These are phyloP conservation scores for Hanseniaspora thailandica DNA, from an alignment of 805 yeast species.

Conservation along the genomic window DNA sequence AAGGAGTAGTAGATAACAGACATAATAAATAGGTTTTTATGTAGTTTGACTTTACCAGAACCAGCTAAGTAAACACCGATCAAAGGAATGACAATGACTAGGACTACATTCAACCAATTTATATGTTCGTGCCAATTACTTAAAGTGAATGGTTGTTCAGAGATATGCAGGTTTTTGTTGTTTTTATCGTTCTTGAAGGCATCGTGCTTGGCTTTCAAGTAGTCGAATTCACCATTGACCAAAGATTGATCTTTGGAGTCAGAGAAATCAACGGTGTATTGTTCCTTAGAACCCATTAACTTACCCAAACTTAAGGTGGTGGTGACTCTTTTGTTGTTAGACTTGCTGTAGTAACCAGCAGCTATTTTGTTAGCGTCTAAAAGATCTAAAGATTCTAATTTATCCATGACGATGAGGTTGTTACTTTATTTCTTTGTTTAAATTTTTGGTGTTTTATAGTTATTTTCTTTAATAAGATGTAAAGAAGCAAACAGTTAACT, in stretches of 20 bases:
- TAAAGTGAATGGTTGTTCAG: slow-evolving; percentile 68
- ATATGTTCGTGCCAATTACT: slow-evolving; percentile 62
- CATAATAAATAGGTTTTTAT: slow-evolving; percentile 36
- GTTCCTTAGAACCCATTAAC: slow-evolving; percentile 69
- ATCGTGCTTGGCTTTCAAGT: slow-evolving; percentile 16
- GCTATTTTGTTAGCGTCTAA: slow-evolving; percentile 66
- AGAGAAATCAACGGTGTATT: slow-evolving; percentile 51
- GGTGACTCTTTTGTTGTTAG: slow-evolving; percentile 56
- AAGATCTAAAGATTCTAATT: slow-evolving; percentile 39
- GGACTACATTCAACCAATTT: slow-evolving; percentile 63
- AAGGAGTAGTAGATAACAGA: slow-evolving; percentile 42
- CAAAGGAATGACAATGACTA: slow-evolving; percentile 52
- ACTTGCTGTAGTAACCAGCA: slow-evolving; percentile 40
- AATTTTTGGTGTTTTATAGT: not conserved
- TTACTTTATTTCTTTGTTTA: not conserved
- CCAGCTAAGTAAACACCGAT: slow-evolving; percentile 39
- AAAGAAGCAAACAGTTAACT: not conserved
- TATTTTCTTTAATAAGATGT: not conserved
- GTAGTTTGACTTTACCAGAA: slow-evolving; percentile 36
- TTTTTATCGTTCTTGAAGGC: slow-evolving; percentile 29
- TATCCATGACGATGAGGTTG: slow-evolving; percentile 9
- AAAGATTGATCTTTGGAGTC: slow-evolving; percentile 32
- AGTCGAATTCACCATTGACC: slow-evolving; percentile 32
- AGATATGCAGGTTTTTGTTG: slow-evolving; percentile 40
- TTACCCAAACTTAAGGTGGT: slow-evolving; percentile 72